Evolutionary conservation across 2,329 filamentous ascomycete genomes (phyloP).

Genomic region (Aspergillus japonicus): DNA sequence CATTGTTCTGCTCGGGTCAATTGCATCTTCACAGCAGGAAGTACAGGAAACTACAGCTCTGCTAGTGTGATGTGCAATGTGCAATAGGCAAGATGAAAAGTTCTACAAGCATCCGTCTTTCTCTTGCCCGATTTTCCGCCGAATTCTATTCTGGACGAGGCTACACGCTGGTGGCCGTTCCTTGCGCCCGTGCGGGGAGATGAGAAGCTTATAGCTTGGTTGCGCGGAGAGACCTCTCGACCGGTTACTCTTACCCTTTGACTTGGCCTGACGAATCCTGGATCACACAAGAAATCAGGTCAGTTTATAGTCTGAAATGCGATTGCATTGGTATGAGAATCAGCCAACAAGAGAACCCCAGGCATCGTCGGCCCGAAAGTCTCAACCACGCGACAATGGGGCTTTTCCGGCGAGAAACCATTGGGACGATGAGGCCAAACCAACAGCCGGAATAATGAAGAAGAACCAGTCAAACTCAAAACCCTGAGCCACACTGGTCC

Average conservation of each 20-base stretch:
- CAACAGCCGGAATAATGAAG: no score
- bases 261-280: background rate
- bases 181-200: slow-evolving; percentile 16
- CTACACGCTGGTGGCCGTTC: slow-evolving; percentile 1
- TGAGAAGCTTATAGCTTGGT: slow-evolving; percentile 1
- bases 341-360: background rate
- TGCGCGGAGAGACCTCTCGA: background rate
- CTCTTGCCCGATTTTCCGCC: background rate
- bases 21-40: background rate
- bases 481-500: no score
- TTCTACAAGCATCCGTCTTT: background rate
- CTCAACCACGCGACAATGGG: background rate
- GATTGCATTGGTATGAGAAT: background rate
- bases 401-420: background rate
- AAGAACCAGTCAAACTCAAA: no score
- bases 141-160: background rate
- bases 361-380: background rate
- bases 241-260: background rate
- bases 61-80: background rate
- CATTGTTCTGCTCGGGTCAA: background rate
- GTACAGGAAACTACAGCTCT: background rate
- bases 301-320: background rate
- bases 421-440: background rate
- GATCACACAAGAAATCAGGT: no score
- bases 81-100: background rate